A percentile compares a stretch with the other conserved stretches of the same genome.
Evolutionary conservation across 768 basidiomycete species (phyloP).

Genomic region (Agaricus subrufescens): DNA sequence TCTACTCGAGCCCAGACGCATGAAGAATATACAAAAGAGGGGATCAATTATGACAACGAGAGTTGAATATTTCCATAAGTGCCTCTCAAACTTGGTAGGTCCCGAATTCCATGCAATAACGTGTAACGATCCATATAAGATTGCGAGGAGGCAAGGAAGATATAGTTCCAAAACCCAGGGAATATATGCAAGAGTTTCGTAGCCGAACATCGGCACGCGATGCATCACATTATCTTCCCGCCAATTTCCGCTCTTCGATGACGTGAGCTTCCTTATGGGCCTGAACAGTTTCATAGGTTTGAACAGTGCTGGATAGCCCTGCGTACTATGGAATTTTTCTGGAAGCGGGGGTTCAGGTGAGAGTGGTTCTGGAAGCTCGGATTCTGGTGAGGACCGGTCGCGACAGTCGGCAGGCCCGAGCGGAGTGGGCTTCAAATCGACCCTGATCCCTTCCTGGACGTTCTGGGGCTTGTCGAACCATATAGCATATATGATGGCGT

Average conservation of each 20-base stretch:
- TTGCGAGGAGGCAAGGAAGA: not conserved
- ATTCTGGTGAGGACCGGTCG: not conserved
- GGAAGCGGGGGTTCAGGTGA: no score
- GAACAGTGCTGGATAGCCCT: not conserved
- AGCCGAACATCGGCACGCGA: constrained; percentile 1
- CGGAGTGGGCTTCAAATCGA: not conserved
- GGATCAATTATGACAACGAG: not conserved
- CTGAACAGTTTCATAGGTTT: no score
- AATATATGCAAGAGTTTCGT: not conserved
- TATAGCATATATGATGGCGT: not conserved
- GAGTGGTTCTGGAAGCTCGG: not conserved
- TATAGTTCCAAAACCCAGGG: not conserved
- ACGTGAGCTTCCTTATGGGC: no score
- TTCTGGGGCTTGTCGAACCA: constrained; percentile 1
- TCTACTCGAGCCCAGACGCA: not conserved
- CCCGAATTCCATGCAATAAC: not conserved
- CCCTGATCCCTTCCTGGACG: not conserved
- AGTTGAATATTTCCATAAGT: not conserved
- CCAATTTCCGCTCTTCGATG: no score
- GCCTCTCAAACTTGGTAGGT: not conserved
- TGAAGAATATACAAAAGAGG: not conserved
- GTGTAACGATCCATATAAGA: not conserved
- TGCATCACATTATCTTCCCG: not conserved
- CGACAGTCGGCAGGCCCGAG: no score
- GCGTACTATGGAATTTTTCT: not conserved